A percentile compares a stretch with the other conserved stretches of the same genome.
Evolutionary conservation across 2,329 filamentous ascomycete genomes (phyloP).

Genomic region (Neofusicoccum sp.): DNA sequence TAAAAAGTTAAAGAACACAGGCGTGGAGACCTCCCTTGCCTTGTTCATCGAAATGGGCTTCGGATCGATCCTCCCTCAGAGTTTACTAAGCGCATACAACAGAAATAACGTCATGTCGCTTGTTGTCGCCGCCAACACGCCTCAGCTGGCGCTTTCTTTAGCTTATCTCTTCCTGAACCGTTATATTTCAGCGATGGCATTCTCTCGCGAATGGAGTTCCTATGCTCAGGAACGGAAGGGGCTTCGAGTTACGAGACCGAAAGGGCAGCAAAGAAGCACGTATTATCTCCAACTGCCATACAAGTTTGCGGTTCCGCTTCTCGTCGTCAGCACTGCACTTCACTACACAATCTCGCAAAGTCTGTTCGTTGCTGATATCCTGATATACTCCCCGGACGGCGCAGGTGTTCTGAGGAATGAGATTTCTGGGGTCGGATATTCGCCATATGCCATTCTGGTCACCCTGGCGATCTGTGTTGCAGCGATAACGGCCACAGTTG

Average conservation of each 20-base stretch:
- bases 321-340: slow-evolving; percentile 34
- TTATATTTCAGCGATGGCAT: slow-evolving; percentile 51
- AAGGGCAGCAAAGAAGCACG: slow-evolving; percentile 40
- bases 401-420: no score
- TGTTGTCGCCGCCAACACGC: slow-evolving; percentile 11
- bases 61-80: no score
- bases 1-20: no score
- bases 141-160: slow-evolving; percentile 43
- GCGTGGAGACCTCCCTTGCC: no score
- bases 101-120: no score
- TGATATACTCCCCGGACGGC: no score
- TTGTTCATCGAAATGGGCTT: no score
- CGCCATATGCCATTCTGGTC: no score
- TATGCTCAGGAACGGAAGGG: slow-evolving; percentile 39
- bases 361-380: slow-evolving; percentile 33
- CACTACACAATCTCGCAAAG: slow-evolving; percentile 50
- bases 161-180: slow-evolving; percentile 52
- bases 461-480: no score
- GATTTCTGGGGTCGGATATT: no score
- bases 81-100: not conserved
- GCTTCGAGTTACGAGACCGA: slow-evolving; percentile 42
- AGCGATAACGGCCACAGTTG: no score
- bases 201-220: slow-evolving; percentile 50
- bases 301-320: slow-evolving; percentile 40
- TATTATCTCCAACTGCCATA: slow-evolving; percentile 47